phyloP scores from a whole-genome alignment of 2,329 filamentous ascomycete species.

The Aspergillus fumigatiaffinis region DNA sequence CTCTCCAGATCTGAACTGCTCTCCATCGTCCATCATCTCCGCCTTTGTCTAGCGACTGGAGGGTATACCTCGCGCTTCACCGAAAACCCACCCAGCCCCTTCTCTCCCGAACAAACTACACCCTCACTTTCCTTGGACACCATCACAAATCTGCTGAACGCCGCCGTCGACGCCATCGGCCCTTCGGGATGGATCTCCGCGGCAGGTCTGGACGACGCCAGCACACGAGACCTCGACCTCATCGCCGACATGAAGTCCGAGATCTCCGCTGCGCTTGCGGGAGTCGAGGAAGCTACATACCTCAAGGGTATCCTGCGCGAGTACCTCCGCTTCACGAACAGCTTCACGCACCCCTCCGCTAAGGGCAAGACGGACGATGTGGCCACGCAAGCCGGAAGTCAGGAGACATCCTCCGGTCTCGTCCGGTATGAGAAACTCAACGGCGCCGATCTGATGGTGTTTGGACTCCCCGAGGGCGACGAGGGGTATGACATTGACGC shows the following conservation, averaged over 20 bases:
- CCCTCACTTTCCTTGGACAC: slow-evolving; percentile 36
- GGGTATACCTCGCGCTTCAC: slow-evolving; percentile 42
- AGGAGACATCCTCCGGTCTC: slow-evolving; percentile 14
- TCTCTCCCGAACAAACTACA: slow-evolving; percentile 31
- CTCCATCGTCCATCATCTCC: slow-evolving; percentile 41
- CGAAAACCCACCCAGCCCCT: slow-evolving; percentile 35
- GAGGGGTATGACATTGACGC: slow-evolving; percentile 29
- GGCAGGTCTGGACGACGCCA: slow-evolving; percentile 27
- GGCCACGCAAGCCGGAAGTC: slow-evolving; percentile 5
- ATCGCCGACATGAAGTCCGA: slow-evolving; percentile 48
- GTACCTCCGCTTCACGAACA: slow-evolving; percentile 41
- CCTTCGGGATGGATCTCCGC: slow-evolving; percentile 46
- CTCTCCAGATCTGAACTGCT: slow-evolving; percentile 38
- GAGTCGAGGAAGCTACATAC: slow-evolving; percentile 46
- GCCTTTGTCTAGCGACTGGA: slow-evolving; percentile 40
- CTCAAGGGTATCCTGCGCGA: slow-evolving; percentile 46
- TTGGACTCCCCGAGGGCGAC: slow-evolving; percentile 24
- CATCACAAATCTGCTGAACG: slow-evolving; percentile 41
- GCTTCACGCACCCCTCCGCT: slow-evolving; percentile 13
- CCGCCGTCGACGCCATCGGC: slow-evolving; percentile 45
- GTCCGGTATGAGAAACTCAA: slow-evolving; percentile 37
- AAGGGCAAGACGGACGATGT: slow-evolving; percentile 13
- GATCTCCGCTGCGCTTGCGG: slow-evolving; percentile 44
- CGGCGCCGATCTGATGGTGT: slow-evolving; percentile 36
- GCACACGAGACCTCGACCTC: slow-evolving; percentile 40